Percentiles rank a stretch among this genome's conserved stretches.
Conservation (phyloP, 768 basidiomycete genomes). For the Clitopilus hobsonii region DNA sequence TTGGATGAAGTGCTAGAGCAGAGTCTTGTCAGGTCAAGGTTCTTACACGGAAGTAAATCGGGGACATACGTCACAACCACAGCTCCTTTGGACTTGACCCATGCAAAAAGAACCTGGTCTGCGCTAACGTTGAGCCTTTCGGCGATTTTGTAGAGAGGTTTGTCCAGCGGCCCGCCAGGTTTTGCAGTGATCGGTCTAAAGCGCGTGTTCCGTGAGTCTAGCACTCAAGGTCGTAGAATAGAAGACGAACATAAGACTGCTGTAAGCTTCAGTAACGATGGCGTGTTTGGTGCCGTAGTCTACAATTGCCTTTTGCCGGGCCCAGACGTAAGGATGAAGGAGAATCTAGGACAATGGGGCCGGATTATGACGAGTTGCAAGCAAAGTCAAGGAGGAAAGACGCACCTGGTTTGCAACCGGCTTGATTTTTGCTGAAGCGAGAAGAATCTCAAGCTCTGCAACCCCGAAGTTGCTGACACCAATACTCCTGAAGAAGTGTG, state of each 20-base stretch:
- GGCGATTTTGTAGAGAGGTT: conserved; percentile 51
- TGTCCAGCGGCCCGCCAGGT: conserved; percentile 63
- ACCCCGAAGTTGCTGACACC: conserved; percentile 69
- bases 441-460: conserved; percentile 45
- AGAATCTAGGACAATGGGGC: conserved; percentile 41
- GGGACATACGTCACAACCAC: conserved; percentile 54
- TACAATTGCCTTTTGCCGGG: conserved; percentile 46
- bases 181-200: conserved; percentile 52
- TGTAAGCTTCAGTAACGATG: conserved; percentile 72
- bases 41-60: not conserved
- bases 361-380: not conserved
- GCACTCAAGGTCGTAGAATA: not conserved
- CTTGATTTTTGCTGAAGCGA: conserved; percentile 56
- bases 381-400: conserved; percentile 4
- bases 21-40: not conserved
- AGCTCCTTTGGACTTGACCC: conserved; percentile 66
- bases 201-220: conserved; percentile 6
- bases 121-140: conserved; percentile 42
- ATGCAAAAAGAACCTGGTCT: conserved; percentile 69
- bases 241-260: conserved; percentile 41
- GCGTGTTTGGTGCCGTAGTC: conserved; percentile 52
- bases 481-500: conserved; percentile 44
- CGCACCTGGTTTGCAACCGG: conserved; percentile 73
- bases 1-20: conserved; percentile 56
- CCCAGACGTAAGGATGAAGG: conserved; percentile 68